phyloP scores from a whole-genome alignment of 352 stramenopile species.

The Phytophthora tentaculata region DNA sequence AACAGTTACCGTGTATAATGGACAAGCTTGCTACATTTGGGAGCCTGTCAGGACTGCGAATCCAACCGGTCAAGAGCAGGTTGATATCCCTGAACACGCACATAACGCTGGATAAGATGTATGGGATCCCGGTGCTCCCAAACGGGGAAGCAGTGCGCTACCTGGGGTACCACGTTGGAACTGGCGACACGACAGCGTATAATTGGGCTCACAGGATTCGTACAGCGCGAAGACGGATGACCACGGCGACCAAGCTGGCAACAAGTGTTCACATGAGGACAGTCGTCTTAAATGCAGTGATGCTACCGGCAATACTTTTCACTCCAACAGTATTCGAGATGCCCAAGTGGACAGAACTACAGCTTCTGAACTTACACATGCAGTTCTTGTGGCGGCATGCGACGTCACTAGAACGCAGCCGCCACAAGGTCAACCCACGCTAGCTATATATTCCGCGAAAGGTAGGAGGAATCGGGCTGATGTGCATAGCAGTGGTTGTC shows the following conservation, averaged over 20 bases:
- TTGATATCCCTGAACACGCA: background rate
- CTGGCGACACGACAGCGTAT: background rate
- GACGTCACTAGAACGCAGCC: no score
- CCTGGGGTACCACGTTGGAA: no score
- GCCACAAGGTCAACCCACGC: no score
- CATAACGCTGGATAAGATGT: background rate
- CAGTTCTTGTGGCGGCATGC: conserved; percentile 1
- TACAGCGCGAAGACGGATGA: background rate
- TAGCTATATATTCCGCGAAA: no score
- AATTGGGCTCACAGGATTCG: background rate
- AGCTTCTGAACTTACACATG: background rate
- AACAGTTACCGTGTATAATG: no score
- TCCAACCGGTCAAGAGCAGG: background rate
- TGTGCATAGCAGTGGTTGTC: no score
- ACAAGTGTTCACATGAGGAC: no score
- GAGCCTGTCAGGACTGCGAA: background rate
- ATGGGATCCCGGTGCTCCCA: background rate
- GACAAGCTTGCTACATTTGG: no score
- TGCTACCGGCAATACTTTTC: conserved; percentile 7
- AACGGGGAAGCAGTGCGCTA: background rate
- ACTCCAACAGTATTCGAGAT: conserved; percentile 2
- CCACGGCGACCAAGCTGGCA: background rate
- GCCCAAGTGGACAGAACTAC: background rate
- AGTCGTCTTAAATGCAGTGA: background rate
- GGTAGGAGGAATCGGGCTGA: no score